phyloP scores from a whole-genome alignment of 108 stramenopile species.

The Skeletonema marinoi region DNA sequence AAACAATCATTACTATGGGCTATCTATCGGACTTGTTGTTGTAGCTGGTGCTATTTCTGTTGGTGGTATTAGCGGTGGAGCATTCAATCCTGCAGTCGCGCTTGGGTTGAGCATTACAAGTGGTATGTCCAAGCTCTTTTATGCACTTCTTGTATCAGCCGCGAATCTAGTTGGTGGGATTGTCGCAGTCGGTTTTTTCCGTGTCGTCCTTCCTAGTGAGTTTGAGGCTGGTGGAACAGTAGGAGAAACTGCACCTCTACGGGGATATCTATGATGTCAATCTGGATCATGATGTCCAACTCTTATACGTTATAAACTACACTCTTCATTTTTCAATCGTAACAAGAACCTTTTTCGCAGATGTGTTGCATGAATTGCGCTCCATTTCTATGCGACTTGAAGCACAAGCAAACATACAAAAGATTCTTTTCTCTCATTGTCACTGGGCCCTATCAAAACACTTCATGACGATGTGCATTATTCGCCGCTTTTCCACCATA shows the following conservation, averaged over 20 bases:
- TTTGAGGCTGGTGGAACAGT: background rate
- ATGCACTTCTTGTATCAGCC: constrained; percentile 4
- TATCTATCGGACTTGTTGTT: constrained; percentile 31
- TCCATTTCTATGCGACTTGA: too few species aligned
- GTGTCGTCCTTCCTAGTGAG: constrained; percentile 6
- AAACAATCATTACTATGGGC: constrained; percentile 27
- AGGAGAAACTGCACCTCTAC: constrained; percentile 4
- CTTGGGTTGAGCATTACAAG: constrained; percentile 26
- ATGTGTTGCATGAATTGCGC: too few species aligned
- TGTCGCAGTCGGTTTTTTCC: constrained; percentile 17
- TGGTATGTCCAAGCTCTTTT: constrained; percentile 14
- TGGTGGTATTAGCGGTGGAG: constrained; percentile 27
- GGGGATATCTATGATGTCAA: background rate
- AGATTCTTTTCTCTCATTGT: too few species aligned
- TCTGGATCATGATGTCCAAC: too few species aligned
- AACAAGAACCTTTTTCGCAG: too few species aligned
- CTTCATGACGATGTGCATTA: background rate
- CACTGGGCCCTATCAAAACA: background rate
- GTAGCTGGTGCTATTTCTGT: constrained; percentile 28
- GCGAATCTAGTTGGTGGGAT: constrained; percentile 21
- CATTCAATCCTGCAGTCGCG: constrained; percentile 42
- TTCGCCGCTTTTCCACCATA: constrained; percentile 8
- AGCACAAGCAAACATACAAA: too few species aligned
- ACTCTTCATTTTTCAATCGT: too few species aligned
- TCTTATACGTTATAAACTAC: too few species aligned